A percentile compares a stretch with the other conserved stretches of the same genome.
Conservation (phyloP, 1,284 basidiomycete species). For the Limonomyces culmigenus region DNA sequence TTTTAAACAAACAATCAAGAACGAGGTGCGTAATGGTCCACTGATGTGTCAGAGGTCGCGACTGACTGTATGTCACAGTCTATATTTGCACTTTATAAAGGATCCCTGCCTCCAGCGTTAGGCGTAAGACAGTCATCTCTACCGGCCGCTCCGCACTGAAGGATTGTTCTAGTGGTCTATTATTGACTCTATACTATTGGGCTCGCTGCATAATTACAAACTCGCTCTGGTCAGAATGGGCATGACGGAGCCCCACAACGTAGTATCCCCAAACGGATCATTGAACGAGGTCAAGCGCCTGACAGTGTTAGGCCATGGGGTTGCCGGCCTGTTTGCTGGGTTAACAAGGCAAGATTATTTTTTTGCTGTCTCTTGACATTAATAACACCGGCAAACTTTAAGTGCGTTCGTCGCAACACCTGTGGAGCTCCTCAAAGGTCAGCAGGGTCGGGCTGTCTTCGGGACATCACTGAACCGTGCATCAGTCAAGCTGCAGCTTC, state of each 20-base stretch:
- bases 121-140: not conserved
- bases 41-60: not conserved
- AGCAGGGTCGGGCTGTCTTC: conserved; percentile 1
- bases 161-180: conserved; percentile 40
- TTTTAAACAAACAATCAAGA: conserved; percentile 39
- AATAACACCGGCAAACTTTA: conserved; percentile 1
- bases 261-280: conserved; percentile 3
- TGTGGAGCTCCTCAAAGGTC: conserved; percentile 57
- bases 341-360: conserved; percentile 39
- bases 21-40: conserved; percentile 31
- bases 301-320: conserved; percentile 39
- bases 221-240: conserved; percentile 37
- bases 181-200: conserved; percentile 60
- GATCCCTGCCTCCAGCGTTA: conserved; percentile 56
- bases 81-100: conserved; percentile 42
- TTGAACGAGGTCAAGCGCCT: conserved; percentile 25
- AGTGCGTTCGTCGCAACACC: conserved; percentile 56
- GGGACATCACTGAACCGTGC: not conserved
- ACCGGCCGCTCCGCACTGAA: not conserved
- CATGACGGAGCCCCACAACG: conserved; percentile 32
- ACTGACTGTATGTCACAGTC: conserved; percentile 8
- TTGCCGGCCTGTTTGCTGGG: conserved; percentile 63
- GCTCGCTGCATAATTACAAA: conserved; percentile 61
- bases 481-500: conserved; percentile 62
- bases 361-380: not conserved